These are phyloP conservation scores for Kodamaea suecica DNA, from an alignment of 1,139 yeast genomes.

Conservation along the genomic window DNA sequence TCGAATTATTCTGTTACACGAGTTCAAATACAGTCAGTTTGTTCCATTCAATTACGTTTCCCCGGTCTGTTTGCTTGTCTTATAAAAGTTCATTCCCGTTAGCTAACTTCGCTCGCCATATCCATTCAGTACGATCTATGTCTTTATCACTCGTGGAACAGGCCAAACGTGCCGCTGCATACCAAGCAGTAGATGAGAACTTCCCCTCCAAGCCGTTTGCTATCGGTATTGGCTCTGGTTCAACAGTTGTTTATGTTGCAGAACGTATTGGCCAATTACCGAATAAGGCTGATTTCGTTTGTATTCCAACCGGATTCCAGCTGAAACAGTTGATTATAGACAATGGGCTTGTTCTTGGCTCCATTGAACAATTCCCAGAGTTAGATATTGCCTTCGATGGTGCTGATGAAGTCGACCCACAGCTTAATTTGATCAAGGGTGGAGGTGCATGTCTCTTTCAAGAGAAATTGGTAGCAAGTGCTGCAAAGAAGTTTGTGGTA, in stretches of 20 bases:
- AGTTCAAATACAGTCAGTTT: too few relatives aligned
- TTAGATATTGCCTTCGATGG: slow-evolving; percentile 97
- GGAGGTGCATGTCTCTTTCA: slow-evolving; percentile 99
- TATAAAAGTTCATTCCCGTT: neutral
- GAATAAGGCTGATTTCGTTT: slow-evolving; percentile 58
- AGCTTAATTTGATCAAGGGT: slow-evolving; percentile 88
- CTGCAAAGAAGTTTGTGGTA: slow-evolving; percentile 72
- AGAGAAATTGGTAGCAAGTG: slow-evolving; percentile 88
- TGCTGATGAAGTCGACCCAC: slow-evolving; percentile 90
- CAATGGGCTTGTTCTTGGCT: slow-evolving; percentile 75
- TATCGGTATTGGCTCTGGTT: slow-evolving; percentile 94
- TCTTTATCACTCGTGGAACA: slow-evolving; percentile 42
- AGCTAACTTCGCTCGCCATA: neutral
- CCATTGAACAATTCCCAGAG: slow-evolving; percentile 75
- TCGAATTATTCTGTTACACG: too few relatives aligned
- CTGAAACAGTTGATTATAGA: slow-evolving; percentile 80
- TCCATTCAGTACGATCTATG: neutral
- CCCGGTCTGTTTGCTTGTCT: neutral
- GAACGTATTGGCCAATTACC: slow-evolving; percentile 79
- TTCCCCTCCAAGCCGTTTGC: slow-evolving; percentile 67
- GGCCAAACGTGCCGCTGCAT: slow-evolving; percentile 86
- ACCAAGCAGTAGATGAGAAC: slow-evolving; percentile 87
- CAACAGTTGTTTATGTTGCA: slow-evolving; percentile 94
- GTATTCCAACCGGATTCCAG: slow-evolving; percentile 97
- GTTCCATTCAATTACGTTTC: too few relatives aligned